Evolutionary conservation across 2,329 filamentous ascomycete genomes (phyloP).

Genomic region (Stagonosporopsis cucurbitacearum): DNA sequence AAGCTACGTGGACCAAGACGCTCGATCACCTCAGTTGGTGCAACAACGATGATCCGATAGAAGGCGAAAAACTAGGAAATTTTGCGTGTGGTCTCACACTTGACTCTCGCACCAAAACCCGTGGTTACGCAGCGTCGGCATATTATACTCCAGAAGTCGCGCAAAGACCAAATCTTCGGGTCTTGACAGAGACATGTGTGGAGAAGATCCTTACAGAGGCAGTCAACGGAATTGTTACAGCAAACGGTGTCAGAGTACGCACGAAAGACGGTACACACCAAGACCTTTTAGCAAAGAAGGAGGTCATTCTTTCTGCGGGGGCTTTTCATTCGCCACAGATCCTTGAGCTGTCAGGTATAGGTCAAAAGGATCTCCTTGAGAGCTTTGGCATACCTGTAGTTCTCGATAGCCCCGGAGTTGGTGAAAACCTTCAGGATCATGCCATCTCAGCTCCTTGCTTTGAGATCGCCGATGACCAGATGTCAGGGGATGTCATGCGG

Average conservation of each 20-base stretch:
- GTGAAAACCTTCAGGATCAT: conserved; percentile 32
- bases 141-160: conserved; percentile 19
- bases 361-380: conserved; percentile 3
- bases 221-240: conserved; percentile 6
- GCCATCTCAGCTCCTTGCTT: conserved; percentile 14
- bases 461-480: conserved; percentile 3
- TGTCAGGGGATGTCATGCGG: conserved; percentile 24
- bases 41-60: conserved; percentile 39
- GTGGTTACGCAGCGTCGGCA: conserved; percentile 22
- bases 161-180: conserved; percentile 17
- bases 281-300: conserved; percentile 18
- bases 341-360: conserved; percentile 20
- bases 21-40: conserved; percentile 16
- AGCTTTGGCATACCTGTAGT: conserved; percentile 2
- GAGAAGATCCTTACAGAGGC: not conserved
- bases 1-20: conserved; percentile 35
- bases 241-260: conserved; percentile 35
- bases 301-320: conserved; percentile 22
- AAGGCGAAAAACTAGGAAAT: conserved; percentile 51
- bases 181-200: not conserved
- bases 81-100: conserved; percentile 47
- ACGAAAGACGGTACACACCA: conserved; percentile 38
- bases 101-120: conserved; percentile 14
- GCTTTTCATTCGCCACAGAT: conserved; percentile 9
- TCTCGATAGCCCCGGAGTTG: conserved; percentile 17